Evolutionary conservation across 2,329 filamentous ascomycete species (phyloP).

Genomic region (Ophiocordyceps camponoti-saundersi): DNA sequence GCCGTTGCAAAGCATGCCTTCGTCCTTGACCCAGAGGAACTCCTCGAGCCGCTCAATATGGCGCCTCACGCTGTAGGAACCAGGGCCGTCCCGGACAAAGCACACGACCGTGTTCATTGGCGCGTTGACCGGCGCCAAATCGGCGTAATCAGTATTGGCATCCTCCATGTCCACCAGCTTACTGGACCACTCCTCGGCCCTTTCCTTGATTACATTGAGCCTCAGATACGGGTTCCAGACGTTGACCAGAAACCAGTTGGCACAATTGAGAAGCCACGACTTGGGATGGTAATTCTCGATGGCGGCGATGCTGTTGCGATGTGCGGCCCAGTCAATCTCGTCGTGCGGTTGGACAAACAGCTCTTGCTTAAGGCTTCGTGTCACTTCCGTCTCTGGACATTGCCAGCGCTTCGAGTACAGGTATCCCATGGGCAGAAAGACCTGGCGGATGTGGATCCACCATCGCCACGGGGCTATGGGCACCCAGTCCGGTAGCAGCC

Average conservation of each 20-base stretch:
- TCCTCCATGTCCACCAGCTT: constrained; percentile 82
- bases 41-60: constrained; percentile 74
- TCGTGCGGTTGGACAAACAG: constrained; percentile 66
- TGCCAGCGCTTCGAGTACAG: constrained; percentile 72
- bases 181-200: constrained; percentile 67
- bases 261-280: constrained; percentile 59
- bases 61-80: constrained; percentile 51
- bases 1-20: constrained; percentile 88
- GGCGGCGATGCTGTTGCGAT: constrained; percentile 68
- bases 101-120: constrained; percentile 82
- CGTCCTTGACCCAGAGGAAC: constrained; percentile 77
- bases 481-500: constrained; percentile 82
- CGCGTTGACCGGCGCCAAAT: constrained; percentile 76
- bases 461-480: constrained; percentile 83
- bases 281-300: constrained; percentile 90
- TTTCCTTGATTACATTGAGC: constrained; percentile 43
- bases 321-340: constrained; percentile 56
- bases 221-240: constrained; percentile 70
- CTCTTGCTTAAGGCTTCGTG: constrained; percentile 59
- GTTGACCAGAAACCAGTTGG: constrained; percentile 64
- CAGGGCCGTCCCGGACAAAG: constrained; percentile 70
- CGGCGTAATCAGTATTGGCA: constrained; percentile 74
- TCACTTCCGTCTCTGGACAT: constrained; percentile 58
- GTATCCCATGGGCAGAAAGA: constrained; percentile 87
- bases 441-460: constrained; percentile 97